Evolutionary conservation across 495 filamentous ascomycete genomes (phyloP).

Genomic region (Annulohypoxylon stygium): DNA sequence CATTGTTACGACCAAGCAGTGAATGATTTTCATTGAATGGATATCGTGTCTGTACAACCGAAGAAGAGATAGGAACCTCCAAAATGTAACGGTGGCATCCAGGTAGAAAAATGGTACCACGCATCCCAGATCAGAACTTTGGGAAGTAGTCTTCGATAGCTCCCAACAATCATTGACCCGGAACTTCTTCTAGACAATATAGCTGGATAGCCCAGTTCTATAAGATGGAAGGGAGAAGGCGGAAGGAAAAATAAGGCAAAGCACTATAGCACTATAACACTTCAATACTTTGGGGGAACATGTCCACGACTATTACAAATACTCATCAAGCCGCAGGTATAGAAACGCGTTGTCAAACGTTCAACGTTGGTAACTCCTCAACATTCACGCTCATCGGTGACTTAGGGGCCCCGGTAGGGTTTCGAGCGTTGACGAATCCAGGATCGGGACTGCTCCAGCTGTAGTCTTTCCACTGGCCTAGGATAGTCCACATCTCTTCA

Average conservation of each 20-base stretch:
- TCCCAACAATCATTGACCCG: not conserved
- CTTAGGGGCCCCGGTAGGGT: conserved; percentile 35
- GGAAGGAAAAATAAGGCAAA: not conserved
- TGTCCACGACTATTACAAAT: not conserved
- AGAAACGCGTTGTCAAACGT: not conserved
- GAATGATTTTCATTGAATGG: no score
- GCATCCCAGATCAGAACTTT: not conserved
- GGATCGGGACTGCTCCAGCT: conserved; percentile 75
- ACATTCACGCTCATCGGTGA: conserved; percentile 35
- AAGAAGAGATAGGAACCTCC: not conserved
- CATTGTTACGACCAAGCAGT: no score
- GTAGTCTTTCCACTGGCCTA: conserved; percentile 80
- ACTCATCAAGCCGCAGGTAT: not conserved
- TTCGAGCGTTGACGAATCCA: conserved; percentile 69
- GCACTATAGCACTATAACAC: not conserved
- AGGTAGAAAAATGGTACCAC: not conserved
- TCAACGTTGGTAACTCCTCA: conserved; percentile 32
- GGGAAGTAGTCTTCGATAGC: no score
- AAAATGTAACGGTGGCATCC: not conserved
- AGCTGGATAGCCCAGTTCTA: not conserved
- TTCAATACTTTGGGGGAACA: not conserved
- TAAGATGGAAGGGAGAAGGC: not conserved
- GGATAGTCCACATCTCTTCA: conserved; percentile 69
- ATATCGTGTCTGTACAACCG: not conserved
- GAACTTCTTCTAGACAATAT: not conserved